phyloP scores from a whole-genome alignment of 2,329 filamentous ascomycete species.

The Xylariaceae sp. region DNA sequence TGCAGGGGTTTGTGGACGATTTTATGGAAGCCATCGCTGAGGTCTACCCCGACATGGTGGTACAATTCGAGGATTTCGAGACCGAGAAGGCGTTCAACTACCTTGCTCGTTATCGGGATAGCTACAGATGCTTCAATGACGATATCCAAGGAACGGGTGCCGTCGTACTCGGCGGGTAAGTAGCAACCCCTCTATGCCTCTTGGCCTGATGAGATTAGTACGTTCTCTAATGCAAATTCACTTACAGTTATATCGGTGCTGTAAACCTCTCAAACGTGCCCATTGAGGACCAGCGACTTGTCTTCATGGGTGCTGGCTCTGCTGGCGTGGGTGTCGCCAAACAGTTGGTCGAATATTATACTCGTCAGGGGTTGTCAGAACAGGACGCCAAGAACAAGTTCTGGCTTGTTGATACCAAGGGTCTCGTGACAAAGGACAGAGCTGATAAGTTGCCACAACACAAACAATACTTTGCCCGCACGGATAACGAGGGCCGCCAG shows the following conservation, averaged over 20 bases:
- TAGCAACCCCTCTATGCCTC: conserved; percentile 8
- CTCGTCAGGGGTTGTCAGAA: conserved; percentile 83
- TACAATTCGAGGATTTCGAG: conserved; percentile 98
- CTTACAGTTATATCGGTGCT: conserved; percentile 52
- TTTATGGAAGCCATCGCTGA: conserved; percentile 90
- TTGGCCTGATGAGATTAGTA: background rate
- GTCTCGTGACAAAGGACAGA: conserved; percentile 86
- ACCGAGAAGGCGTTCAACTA: conserved; percentile 87
- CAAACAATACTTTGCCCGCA: conserved; percentile 66
- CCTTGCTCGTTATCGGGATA: conserved; percentile 80
- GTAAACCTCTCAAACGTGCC: conserved; percentile 83
- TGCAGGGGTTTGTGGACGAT: conserved; percentile 92
- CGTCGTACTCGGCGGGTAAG: conserved; percentile 79
- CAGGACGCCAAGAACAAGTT: conserved; percentile 85
- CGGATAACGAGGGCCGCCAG: conserved; percentile 60
- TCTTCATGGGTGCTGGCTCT: conserved; percentile 93
- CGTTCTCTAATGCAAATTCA: conserved; percentile 15
- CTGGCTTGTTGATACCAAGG: conserved; percentile 96
- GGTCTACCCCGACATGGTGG: conserved; percentile 59
- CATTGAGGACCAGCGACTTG: conserved; percentile 82
- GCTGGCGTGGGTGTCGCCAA: conserved; percentile 96
- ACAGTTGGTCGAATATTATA: conserved; percentile 96
- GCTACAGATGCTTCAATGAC: conserved; percentile 96
- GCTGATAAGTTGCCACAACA: conserved; percentile 92
- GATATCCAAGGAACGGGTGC: conserved; percentile 97